Conservation (phyloP, 2,329 filamentous ascomycete species). For the Xylaria sp. region DNA sequence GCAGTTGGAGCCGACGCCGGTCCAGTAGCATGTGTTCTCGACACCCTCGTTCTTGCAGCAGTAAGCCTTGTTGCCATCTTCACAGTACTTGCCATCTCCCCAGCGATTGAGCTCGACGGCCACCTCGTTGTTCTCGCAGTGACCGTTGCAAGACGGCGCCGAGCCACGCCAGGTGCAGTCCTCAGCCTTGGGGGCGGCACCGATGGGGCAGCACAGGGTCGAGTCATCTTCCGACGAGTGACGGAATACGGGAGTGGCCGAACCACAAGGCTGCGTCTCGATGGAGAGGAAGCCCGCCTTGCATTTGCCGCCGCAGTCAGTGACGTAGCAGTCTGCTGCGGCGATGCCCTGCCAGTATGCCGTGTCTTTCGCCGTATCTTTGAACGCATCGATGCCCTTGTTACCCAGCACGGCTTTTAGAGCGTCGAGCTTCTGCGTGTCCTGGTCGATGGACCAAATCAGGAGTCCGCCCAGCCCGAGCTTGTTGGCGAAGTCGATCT, state of each 20-base stretch:
- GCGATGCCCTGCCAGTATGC: neutral
- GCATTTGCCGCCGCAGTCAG: slow-evolving; percentile 11
- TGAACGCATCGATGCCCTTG: neutral
- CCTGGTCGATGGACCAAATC: slow-evolving; percentile 47
- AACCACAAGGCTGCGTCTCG: slow-evolving; percentile 2
- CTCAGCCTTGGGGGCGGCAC: neutral
- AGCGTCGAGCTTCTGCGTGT: slow-evolving; percentile 1
- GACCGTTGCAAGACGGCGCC: slow-evolving; percentile 14
- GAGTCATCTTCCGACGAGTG: neutral
- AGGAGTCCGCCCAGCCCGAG: slow-evolving; percentile 48
- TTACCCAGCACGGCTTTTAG: neutral
- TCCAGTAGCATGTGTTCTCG: neutral
- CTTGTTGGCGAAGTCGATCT: slow-evolving; percentile 48
- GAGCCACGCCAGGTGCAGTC: slow-evolving; percentile 17
- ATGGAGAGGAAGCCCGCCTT: slow-evolving; percentile 7
- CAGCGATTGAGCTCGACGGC: slow-evolving; percentile 7
- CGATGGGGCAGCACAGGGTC: slow-evolving; percentile 9
- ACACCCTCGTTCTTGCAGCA: slow-evolving; percentile 5
- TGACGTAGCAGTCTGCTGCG: slow-evolving; percentile 12
- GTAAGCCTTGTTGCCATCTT: slow-evolving; percentile 15
- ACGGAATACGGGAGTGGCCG: neutral
- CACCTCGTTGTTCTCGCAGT: slow-evolving; percentile 18
- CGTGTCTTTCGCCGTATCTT: neutral
- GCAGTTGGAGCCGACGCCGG: neutral
- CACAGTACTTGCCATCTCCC: slow-evolving; percentile 13